phyloP scores from a whole-genome alignment of 1,284 basidiomycete genomes.

The Bothia castanella region DNA sequence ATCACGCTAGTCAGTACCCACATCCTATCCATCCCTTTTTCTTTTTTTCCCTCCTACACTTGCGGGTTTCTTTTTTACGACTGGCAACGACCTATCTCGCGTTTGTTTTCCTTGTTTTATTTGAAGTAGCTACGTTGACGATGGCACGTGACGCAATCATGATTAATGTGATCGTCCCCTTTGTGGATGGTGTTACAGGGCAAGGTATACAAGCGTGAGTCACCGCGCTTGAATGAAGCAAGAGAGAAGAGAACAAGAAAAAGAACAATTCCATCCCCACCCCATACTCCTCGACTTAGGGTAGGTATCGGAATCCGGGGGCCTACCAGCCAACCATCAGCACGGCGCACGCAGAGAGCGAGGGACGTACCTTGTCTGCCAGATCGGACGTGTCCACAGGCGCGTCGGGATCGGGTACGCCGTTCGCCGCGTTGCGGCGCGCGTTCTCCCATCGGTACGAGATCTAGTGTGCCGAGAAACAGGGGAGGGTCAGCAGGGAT shows the following conservation, averaged over 20 bases:
- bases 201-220: no score
- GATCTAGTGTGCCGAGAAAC: constrained; percentile 37
- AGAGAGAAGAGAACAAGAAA: no score
- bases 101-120: no score
- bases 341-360: no score
- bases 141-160: no score
- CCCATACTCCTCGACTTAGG: constrained; percentile 2
- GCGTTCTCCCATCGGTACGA: constrained; percentile 64
- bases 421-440: constrained; percentile 51
- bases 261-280: not conserved
- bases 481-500: not conserved
- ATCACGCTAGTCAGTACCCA: constrained; percentile 1
- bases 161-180: no score
- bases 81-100: no score
- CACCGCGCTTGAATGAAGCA: no score
- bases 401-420: constrained; percentile 45
- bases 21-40: not conserved
- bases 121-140: no score
- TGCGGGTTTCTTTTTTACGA: no score
- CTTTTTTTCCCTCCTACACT: no score
- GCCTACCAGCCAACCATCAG: constrained; percentile 15
- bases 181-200: no score
- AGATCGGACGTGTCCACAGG: constrained; percentile 63
- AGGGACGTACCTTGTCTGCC: constrained; percentile 55
- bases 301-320: constrained; percentile 27